Percentiles rank a stretch among this genome's conserved stretches.
Conservation (phyloP, 140 eudicot genomes). For the Senecio squalidus region DNA sequence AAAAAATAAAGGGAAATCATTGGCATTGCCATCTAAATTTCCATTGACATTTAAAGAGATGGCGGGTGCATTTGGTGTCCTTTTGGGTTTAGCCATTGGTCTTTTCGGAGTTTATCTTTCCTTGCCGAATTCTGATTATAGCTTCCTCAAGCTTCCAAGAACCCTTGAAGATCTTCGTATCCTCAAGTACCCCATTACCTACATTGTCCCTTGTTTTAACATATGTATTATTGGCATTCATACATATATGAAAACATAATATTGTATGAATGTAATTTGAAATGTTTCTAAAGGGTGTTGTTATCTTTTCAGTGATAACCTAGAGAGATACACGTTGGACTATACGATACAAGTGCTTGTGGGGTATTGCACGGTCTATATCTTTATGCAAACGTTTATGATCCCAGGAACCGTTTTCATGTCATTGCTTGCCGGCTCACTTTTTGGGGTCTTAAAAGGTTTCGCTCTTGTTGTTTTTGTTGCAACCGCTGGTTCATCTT, state of each 20-base stretch:
- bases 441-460: slow-evolving; percentile 69
- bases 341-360: slow-evolving; percentile 65
- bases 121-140: slow-evolving; percentile 69
- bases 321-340: slow-evolving; percentile 73
- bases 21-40: slow-evolving; percentile 24
- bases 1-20: slow-evolving; percentile 5
- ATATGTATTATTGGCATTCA: background rate
- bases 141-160: slow-evolving; percentile 71
- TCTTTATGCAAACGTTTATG: slow-evolving; percentile 96
- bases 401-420: slow-evolving; percentile 78
- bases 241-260: background rate
- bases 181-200: slow-evolving; percentile 37
- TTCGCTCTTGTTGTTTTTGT: slow-evolving; percentile 61
- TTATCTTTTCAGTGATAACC: slow-evolving; percentile 36
- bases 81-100: slow-evolving; percentile 43
- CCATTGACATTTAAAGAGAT: slow-evolving; percentile 59
- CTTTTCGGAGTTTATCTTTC: slow-evolving; percentile 56
- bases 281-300: too few species aligned
- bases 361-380: slow-evolving; percentile 64
- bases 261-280: too few species aligned
- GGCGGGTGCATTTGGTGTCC: slow-evolving; percentile 40
- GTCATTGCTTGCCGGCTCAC: slow-evolving; percentile 80
- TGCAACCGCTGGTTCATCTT: slow-evolving; percentile 75
- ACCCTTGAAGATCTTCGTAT: slow-evolving; percentile 65
- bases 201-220: too few species aligned